Evolutionary conservation across 2,329 filamentous ascomycete species (phyloP), one percentile per base, ranked within the genome.

Genomic region (Mycosphaerelloides madeirae): DNA sequence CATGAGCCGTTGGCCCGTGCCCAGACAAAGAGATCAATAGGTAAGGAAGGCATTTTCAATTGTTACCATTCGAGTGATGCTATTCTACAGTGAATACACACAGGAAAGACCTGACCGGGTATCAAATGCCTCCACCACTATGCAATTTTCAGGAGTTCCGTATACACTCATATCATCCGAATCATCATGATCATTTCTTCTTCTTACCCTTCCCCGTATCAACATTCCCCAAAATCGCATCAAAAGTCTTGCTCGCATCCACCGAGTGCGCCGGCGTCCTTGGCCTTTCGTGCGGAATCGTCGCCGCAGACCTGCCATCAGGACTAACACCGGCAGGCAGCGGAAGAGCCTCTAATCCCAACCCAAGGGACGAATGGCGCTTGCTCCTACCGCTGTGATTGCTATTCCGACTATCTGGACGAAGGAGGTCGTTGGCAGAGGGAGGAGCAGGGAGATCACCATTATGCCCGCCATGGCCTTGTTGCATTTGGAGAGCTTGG

Each of bases 281-380:
- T 25, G 60, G 59, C 31, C 61, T 46, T 29, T 60, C 57, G 9
- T 49, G 40, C 2, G 49, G 40, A 31, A 43, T 44, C 9, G 50
- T 51, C 32, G 50, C 50, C 13, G 49, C 46, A 25, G 22, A 5
- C 9, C 22, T 25, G 12, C 49, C 60, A 41, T 61, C 62, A 8
- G 71, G 69, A 19, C 62, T 62, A 28, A 73, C 62, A 18, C 69
- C 69, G 5, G 63, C 61, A 3, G 71, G 71, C 42, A 75, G 43
- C 15, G 71, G 70, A 11, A 74, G 55, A 14, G 69, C 68, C 52
- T 75, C 72, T 13, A 75, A 55, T 0, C 72, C 71, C 3, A 73
- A 57, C 20, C 66, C 68, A 54, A 74, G 65, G 19, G 69, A 66
- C 34, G 68, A 72, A 40, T 68, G 61, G 5, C 71, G 65, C 29